These are phyloP conservation scores for Iberis pinnata DNA, from an alignment of 345 rosid species.

Conservation along the genomic window DNA sequence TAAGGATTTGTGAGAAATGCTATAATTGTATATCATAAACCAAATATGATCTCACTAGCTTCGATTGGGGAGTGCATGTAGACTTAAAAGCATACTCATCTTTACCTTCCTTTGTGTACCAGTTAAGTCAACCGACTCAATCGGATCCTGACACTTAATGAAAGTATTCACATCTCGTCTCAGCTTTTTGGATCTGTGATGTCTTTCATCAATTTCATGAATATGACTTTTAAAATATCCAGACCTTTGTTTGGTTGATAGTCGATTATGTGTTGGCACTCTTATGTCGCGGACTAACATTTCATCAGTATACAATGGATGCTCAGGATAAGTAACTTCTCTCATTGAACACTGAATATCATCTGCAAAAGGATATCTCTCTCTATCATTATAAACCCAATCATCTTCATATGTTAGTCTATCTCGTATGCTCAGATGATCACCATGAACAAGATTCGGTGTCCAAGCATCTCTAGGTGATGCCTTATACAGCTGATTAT, in stretches of 20 bases:
- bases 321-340: slow-evolving; percentile 29
- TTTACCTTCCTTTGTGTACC: slow-evolving; percentile 59
- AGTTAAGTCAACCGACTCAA: slow-evolving; percentile 37
- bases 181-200: slow-evolving; percentile 15
- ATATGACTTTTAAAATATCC: slow-evolving; percentile 22
- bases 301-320: slow-evolving; percentile 31
- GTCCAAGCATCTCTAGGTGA: slow-evolving; percentile 28
- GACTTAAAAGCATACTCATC: slow-evolving; percentile 19
- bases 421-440: slow-evolving; percentile 18
- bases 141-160: slow-evolving; percentile 37
- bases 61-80: background rate
- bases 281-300: slow-evolving; percentile 20
- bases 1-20: no score
- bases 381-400: slow-evolving; percentile 20
- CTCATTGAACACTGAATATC: slow-evolving; percentile 14
- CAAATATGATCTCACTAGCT: no score
- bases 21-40: no score
- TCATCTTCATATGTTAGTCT: slow-evolving; percentile 20
- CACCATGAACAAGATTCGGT: slow-evolving; percentile 8
- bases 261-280: slow-evolving; percentile 23
- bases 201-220: slow-evolving; percentile 23
- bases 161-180: slow-evolving; percentile 30
- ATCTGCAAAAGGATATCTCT: slow-evolving; percentile 26
- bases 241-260: slow-evolving; percentile 30
- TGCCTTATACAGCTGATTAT: slow-evolving; percentile 21